Conservation (phyloP, 495 filamentous ascomycete species). For the Neurospora discreta region DNA sequence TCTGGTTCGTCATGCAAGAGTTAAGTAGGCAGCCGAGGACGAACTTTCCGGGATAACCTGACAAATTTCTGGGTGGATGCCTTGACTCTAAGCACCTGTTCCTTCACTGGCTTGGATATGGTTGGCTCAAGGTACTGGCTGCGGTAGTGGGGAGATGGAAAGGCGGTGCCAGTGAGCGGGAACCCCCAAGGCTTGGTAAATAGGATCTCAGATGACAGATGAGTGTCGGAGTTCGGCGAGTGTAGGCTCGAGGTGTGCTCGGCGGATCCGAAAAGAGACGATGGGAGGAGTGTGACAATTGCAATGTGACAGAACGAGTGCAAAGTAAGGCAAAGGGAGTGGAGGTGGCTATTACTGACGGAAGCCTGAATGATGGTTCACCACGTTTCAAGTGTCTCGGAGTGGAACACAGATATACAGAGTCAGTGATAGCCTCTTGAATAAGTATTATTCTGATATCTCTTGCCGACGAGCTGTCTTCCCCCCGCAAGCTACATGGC, state of each 20-base stretch:
- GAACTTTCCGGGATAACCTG: not conserved
- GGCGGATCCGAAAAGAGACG: not conserved
- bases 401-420: not conserved
- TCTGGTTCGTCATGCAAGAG: not conserved
- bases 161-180: not conserved
- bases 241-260: not conserved
- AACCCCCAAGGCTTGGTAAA: not conserved
- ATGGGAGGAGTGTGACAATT: not conserved
- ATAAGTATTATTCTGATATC: not conserved
- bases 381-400: not conserved
- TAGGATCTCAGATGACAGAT: not conserved
- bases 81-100: not conserved
- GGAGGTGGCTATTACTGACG: not conserved
- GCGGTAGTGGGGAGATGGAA: not conserved
- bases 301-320: not conserved
- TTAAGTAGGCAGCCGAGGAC: not conserved
- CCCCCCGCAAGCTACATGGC: not conserved
- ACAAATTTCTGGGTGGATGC: not conserved
- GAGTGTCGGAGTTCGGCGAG: not conserved
- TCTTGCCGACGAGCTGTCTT: not conserved
- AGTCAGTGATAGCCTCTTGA: not conserved
- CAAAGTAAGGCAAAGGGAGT: not conserved
- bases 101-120: not conserved
- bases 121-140: not conserved
- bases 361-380: not conserved